Evolutionary conservation across 1,284 basidiomycete genomes (phyloP).

Genomic region (Entoloma clypeatum): DNA sequence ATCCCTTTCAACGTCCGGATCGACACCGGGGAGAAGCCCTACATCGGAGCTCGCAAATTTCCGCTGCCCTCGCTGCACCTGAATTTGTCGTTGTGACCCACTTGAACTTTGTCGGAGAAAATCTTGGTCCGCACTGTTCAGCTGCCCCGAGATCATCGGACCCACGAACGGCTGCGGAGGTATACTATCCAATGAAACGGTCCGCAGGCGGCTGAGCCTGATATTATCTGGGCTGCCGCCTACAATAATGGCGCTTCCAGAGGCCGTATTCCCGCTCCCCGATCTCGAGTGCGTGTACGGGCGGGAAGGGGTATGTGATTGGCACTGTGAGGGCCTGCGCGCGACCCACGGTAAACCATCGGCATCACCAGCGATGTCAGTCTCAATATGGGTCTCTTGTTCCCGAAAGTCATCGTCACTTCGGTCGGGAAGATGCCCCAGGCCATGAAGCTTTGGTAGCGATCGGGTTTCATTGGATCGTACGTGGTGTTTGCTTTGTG

Average conservation of each 20-base stretch:
- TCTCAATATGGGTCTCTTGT: too few species aligned
- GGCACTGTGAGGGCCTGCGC: background rate
- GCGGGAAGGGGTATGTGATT: too few species aligned
- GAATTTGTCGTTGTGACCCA: background rate
- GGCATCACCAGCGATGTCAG: background rate
- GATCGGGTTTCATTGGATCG: background rate
- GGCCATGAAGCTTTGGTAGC: background rate
- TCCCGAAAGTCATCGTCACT: background rate
- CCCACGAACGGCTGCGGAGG: too few species aligned
- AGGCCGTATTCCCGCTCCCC: background rate
- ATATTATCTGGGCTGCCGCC: background rate
- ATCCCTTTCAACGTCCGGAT: too few species aligned
- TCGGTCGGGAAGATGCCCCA: constrained; percentile 6
- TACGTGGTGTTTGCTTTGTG: background rate
- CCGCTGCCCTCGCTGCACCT: background rate
- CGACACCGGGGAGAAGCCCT: constrained; percentile 1
- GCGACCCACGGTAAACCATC: background rate
- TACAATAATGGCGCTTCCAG: background rate
- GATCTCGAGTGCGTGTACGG: background rate
- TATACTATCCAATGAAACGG: too few species aligned
- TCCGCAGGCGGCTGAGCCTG: background rate
- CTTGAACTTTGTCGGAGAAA: too few species aligned
- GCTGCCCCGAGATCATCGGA: too few species aligned
- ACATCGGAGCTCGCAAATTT: constrained; percentile 2
- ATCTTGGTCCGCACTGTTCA: too few species aligned